These are phyloP conservation scores for Solanum ahanhuiri DNA, from an alignment of 257 asterid species.

Conservation along the genomic window DNA sequence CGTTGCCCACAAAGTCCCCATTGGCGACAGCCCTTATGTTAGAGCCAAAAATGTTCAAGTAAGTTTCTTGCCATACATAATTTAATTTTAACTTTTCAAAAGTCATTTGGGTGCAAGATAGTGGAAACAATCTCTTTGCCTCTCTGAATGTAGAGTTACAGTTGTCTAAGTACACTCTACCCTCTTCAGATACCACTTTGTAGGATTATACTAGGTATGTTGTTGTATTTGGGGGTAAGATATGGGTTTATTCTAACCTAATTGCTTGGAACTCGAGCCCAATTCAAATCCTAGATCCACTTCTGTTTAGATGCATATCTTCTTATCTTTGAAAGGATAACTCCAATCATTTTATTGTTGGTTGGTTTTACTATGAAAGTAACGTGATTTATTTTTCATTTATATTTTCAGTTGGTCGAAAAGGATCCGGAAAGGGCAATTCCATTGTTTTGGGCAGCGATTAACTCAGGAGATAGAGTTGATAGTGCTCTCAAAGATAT, in stretches of 20 bases:
- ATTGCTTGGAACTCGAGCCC: neutral
- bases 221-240: neutral
- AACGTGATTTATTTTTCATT: neutral
- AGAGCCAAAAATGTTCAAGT: constrained; percentile 95
- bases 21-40: constrained; percentile 89
- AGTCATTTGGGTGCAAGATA: neutral
- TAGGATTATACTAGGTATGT: neutral
- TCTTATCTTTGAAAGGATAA: neutral
- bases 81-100: neutral
- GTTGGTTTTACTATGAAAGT: neutral
- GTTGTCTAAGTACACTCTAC: neutral
- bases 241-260: neutral
- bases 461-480: constrained; percentile 96
- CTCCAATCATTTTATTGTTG: neutral
- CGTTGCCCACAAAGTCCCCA: constrained; percentile 74
- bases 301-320: neutral
- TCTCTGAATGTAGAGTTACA: neutral
- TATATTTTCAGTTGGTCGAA: constrained; percentile 51
- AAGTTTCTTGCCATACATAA: constrained; percentile 2
- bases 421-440: constrained; percentile 97
- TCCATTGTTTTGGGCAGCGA: constrained; percentile 94
- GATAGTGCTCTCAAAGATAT: constrained; percentile 96
- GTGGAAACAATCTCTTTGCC: neutral
- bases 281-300: neutral
- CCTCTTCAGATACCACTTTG: neutral